These are phyloP conservation scores for Candida easanensis DNA, from an alignment of 805 yeast species.

Conservation along the genomic window DNA sequence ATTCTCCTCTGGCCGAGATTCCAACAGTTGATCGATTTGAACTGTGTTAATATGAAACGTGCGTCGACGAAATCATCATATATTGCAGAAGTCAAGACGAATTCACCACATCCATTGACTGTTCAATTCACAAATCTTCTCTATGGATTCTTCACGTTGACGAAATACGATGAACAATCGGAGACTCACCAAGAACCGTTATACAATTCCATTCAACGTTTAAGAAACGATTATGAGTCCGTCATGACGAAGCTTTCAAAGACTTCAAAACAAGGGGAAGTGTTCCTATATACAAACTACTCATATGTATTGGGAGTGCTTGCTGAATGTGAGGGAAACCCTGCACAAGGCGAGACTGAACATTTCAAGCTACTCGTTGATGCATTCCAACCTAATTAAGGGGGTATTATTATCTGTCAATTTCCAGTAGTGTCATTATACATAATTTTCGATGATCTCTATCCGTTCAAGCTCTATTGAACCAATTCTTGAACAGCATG, in stretches of 20 bases:
- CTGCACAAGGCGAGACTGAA: conserved; percentile 40
- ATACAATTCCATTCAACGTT: conserved; percentile 60
- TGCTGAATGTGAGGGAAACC: conserved; percentile 38
- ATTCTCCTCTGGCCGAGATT: conserved; percentile 84
- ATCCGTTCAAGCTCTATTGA: neutral
- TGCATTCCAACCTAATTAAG: conserved; percentile 33
- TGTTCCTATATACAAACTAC: conserved; percentile 62
- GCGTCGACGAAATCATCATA: conserved; percentile 33
- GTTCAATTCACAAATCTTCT: conserved; percentile 76
- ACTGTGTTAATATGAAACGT: conserved; percentile 66
- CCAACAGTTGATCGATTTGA: conserved; percentile 70
- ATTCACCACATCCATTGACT: conserved; percentile 61
- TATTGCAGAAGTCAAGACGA: conserved; percentile 30
- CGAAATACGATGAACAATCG: conserved; percentile 31
- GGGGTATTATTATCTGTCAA: no score
- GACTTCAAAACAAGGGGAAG: conserved; percentile 55
- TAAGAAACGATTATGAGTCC: conserved; percentile 79
- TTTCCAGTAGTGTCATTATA: no score
- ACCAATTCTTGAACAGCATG: conserved; percentile 18
- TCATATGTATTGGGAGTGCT: conserved; percentile 27
- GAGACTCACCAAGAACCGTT: conserved; percentile 60
- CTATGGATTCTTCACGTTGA: conserved; percentile 65
- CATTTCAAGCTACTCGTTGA: conserved; percentile 44
- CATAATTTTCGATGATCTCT: no score
- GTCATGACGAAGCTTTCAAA: conserved; percentile 66